Conservation (phyloP, 2,329 filamentous ascomycete species). For the Pseudohalonectria lignicola region DNA sequence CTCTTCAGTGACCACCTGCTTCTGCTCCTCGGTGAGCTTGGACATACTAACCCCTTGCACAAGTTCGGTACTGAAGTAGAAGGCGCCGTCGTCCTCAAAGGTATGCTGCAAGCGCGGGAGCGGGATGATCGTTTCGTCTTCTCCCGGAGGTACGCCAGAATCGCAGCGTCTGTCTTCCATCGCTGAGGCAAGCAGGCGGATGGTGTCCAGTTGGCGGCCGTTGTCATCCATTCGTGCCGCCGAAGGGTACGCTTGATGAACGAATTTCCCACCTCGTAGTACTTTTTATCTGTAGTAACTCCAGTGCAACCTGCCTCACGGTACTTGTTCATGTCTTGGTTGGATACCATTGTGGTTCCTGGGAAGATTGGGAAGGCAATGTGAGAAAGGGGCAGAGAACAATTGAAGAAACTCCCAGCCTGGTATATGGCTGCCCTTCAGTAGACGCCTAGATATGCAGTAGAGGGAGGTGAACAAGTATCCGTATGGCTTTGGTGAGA, state of each 20-base stretch:
- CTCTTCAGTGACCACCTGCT: conserved; percentile 14
- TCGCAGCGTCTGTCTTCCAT: conserved; percentile 16
- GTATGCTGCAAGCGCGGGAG: conserved; percentile 12
- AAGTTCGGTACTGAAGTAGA: conserved; percentile 17
- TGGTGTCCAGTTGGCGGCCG: neutral
- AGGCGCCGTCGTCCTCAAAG: conserved; percentile 20
- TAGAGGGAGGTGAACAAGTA: too few species aligned
- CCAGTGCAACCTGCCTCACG: conserved; percentile 3
- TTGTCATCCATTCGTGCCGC: conserved; percentile 14
- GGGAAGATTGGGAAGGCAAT: too few species aligned
- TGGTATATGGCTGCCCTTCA: too few species aligned
- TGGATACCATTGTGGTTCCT: neutral
- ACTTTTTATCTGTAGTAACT: conserved; percentile 5
- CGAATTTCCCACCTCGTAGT: neutral
- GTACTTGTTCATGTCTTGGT: neutral
- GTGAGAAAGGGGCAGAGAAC: too few species aligned
- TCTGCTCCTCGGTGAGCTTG: conserved; percentile 13
- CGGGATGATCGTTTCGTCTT: conserved; percentile 17
- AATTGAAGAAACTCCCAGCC: too few species aligned
- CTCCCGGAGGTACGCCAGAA: conserved; percentile 12
- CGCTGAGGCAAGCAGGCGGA: conserved; percentile 9
- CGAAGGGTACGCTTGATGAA: conserved; percentile 17
- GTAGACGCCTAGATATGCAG: too few species aligned
- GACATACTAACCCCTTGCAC: conserved; percentile 18
- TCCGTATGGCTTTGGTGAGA: too few species aligned